Evolutionary conservation across 495 filamentous ascomycete species (phyloP).

Genomic region (Penicillium angulare): DNA sequence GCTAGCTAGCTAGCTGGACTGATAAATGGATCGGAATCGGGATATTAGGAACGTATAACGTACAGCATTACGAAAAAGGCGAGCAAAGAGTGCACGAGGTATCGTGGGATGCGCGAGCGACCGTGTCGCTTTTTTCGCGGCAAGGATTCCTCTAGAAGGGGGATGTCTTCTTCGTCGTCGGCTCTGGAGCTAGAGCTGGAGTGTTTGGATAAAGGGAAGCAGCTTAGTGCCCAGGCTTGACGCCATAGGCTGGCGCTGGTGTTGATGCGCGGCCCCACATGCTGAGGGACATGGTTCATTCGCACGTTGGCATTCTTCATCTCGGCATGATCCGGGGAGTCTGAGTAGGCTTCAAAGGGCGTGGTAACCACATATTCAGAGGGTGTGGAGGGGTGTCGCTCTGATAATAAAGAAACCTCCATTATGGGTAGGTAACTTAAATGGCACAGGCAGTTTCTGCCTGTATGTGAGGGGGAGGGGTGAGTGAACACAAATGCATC

Average conservation of each 20-base stretch:
- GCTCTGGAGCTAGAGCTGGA: neutral
- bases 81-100: constrained; percentile 18
- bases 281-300: constrained; percentile 1
- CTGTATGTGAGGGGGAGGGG: no score
- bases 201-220: no score
- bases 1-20: neutral
- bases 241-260: constrained; percentile 14
- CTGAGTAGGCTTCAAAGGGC: constrained; percentile 20
- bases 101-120: constrained; percentile 15
- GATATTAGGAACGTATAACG: constrained; percentile 10
- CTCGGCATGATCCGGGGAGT: constrained; percentile 7
- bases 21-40: neutral
- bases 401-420: neutral
- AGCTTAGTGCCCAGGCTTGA: constrained; percentile 13
- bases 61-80: constrained; percentile 41
- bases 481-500: no score
- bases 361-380: constrained; percentile 13
- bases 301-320: constrained; percentile 7
- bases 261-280: constrained; percentile 20
- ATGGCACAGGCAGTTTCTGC: no score
- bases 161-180: constrained; percentile 15
- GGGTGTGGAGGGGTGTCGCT: constrained; percentile 7
- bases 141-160: constrained; percentile 16
- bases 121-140: constrained; percentile 5
- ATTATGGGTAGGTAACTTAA: no score